Base-by-base conservation (phyloP, 306 rosid species). In the Quillaja saponaria region DNA sequence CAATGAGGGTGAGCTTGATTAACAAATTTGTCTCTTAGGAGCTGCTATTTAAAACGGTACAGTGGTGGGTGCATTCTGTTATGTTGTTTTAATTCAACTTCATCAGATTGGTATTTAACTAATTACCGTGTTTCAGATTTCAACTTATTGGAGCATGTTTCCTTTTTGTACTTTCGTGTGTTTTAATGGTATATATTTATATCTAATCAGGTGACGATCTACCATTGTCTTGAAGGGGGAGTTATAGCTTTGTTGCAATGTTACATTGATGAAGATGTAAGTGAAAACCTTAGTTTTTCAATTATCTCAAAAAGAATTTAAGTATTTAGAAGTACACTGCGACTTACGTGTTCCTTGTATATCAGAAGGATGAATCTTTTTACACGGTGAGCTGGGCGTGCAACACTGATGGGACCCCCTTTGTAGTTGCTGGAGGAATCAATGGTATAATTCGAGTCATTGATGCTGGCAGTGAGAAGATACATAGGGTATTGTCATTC, bases 321-420 rank as follows among this genome's bases (percentile, higher is more conserved):
- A 25, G 31, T 25, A 25, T 25, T 25, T 25, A 4, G 4, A 25
- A 25, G 31, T 25, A 25, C 31, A 25, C 31, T 25, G 58, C 69
- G 74, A 66, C 20, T 68, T 62, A 52, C 20, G 67, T 68, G 60
- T 74, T 55, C 63, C 81, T 37, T 81, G 89, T 84, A 73, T 83
- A 82, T 72, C 95, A 92, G 99, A 92, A 89, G 95, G 95, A 92
- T 65, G 99, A 89, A 71, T 86, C 99, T 34, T 92, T 92, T 74
- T 92, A 86, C 87, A 80, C 94, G 46, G 91, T 83, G 59, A 80
- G 91, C 65, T 92, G 96, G 99, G 96, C 99, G 9, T 81, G 90
- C 74, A 67, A 68, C 47, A 52, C 49, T 6, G 81, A 88, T 64
- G 96, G 99, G 53, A 56, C 69, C 41, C 95, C 99, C 0, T 61